Evolutionary conservation across 73 alveolate species (phyloP).

Genomic region (Tetrahymena borealis): DNA sequence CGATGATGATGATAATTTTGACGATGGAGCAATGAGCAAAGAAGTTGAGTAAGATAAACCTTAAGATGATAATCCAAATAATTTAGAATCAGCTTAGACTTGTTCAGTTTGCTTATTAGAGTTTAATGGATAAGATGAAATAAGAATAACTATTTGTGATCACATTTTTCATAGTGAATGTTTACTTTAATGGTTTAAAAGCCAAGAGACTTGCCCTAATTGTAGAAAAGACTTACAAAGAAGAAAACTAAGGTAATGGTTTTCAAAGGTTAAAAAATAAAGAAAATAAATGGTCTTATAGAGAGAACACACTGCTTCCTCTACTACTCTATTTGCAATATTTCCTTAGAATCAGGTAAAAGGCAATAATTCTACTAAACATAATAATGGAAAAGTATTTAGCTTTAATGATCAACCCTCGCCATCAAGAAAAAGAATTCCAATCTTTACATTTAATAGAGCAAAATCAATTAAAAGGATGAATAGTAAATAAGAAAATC

Average conservation of each 20-base stretch:
- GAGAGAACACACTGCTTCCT: background rate
- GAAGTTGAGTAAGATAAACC: background rate
- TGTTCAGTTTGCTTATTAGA: slow-evolving; percentile 26
- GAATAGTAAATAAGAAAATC: background rate
- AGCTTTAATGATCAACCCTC: background rate
- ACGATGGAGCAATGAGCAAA: background rate
- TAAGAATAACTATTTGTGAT: slow-evolving; percentile 27
- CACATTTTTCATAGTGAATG: slow-evolving; percentile 31
- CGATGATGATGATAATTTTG: background rate
- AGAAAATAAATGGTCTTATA: background rate
- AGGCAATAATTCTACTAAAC: too few species aligned
- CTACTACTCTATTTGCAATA: background rate
- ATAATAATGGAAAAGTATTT: background rate
- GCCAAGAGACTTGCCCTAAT: background rate
- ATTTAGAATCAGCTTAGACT: background rate
- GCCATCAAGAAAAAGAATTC: background rate
- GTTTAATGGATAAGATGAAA: slow-evolving; percentile 7
- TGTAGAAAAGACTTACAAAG: background rate
- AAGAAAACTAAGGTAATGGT: background rate
- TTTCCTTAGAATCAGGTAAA: too few species aligned
- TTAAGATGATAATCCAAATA: background rate
- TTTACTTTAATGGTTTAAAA: slow-evolving; percentile 13
- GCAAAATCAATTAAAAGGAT: background rate
- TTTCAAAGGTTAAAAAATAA: background rate
- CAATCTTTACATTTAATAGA: background rate